Evolutionary conservation across 805 yeast genomes (phyloP).

Genomic region (Helenozyma baotianmanensis): DNA sequence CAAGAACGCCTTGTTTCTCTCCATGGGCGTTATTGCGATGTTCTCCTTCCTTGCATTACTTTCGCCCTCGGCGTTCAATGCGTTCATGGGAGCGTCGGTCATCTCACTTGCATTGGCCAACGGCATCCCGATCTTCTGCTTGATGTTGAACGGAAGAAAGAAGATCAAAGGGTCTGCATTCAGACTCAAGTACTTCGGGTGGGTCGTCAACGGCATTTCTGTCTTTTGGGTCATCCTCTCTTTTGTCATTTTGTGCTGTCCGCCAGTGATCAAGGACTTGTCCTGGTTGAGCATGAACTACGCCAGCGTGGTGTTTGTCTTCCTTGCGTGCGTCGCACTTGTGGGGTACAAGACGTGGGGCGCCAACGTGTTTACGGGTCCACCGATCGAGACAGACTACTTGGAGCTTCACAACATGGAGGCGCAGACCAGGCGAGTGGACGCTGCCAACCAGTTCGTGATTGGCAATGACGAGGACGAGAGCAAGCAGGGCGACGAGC

Average conservation of each 20-base stretch:
- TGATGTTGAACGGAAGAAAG: conserved; percentile 52
- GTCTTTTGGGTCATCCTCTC: conserved; percentile 58
- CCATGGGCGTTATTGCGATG: conserved; percentile 56
- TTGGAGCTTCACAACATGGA: conserved; percentile 33
- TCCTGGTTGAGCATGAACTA: conserved; percentile 49
- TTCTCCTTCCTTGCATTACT: conserved; percentile 64
- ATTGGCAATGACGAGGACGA: conserved; percentile 10
- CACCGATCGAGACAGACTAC: conserved; percentile 46
- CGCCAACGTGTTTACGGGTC: conserved; percentile 56
- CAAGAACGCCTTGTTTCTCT: conserved; percentile 60
- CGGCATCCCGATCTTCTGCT: conserved; percentile 67
- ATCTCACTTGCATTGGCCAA: conserved; percentile 70
- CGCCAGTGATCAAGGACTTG: conserved; percentile 50
- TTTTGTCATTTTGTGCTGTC: conserved; percentile 60
- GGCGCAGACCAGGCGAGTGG: conserved; percentile 14
- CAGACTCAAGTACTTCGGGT: conserved; percentile 59
- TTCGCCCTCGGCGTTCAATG: conserved; percentile 73
- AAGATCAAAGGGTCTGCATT: conserved; percentile 67
- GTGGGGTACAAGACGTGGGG: conserved; percentile 64
- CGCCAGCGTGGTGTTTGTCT: conserved; percentile 58
- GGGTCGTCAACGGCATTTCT: conserved; percentile 55
- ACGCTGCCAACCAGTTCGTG: conserved; percentile 4
- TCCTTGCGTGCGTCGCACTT: conserved; percentile 44
- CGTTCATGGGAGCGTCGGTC: conserved; percentile 81
- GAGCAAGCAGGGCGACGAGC: not conserved